These are phyloP conservation scores for Phanerodontia chrysosporium DNA, from an alignment of 768 basidiomycete genomes.

Conservation along the genomic window DNA sequence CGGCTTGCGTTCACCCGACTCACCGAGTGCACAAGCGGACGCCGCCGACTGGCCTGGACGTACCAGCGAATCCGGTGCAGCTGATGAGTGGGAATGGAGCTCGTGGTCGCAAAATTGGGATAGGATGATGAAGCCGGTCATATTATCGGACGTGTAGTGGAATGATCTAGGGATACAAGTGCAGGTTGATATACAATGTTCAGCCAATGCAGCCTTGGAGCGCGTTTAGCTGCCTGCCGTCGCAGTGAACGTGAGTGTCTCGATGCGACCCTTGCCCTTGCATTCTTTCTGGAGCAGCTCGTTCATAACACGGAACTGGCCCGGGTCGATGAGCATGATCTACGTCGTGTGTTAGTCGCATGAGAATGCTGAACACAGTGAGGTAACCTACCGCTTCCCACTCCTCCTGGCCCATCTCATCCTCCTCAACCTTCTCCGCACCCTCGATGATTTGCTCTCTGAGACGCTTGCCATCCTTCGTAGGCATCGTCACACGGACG, in stretches of 20 bases:
- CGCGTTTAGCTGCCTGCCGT: slow-evolving; percentile 34
- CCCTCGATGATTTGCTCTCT: slow-evolving; percentile 67
- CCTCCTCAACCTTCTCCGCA: slow-evolving; percentile 81
- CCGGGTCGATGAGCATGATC: slow-evolving; percentile 91
- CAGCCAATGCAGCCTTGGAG: background rate
- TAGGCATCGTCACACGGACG: slow-evolving; percentile 75
- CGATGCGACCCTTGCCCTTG: slow-evolving; percentile 82
- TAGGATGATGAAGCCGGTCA: slow-evolving; percentile 55
- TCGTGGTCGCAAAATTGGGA: slow-evolving; percentile 90
- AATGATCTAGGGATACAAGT: background rate
- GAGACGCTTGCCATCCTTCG: slow-evolving; percentile 57
- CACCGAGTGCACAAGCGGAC: background rate
- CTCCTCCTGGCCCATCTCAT: slow-evolving; percentile 65
- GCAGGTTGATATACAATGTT: background rate
- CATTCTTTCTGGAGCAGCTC: slow-evolving; percentile 89
- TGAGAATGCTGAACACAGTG: background rate
- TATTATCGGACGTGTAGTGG: slow-evolving; percentile 29
- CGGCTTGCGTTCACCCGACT: background rate
- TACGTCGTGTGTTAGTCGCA: slow-evolving; percentile 26
- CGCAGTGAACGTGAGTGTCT: slow-evolving; percentile 74
- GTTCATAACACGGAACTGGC: slow-evolving; percentile 83
- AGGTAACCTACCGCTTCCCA: slow-evolving; percentile 77
- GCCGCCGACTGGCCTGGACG: background rate
- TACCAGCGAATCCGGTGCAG: slow-evolving; percentile 14
- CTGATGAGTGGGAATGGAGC: slow-evolving; percentile 52